Base-by-base conservation (phyloP, 768 basidiomycete genomes). In the Leccinum arenicola region DNA sequence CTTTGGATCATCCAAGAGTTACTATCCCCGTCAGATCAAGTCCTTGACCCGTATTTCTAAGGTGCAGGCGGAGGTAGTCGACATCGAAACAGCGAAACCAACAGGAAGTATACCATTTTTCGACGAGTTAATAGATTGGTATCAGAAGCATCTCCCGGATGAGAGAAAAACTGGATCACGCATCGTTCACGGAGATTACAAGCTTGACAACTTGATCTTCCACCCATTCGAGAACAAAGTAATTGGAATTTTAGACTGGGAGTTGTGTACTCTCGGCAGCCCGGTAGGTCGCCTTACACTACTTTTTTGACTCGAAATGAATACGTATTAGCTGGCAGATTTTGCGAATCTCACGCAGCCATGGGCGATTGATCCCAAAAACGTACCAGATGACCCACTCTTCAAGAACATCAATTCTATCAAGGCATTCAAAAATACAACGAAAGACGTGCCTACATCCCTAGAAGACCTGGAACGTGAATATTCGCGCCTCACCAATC, bases 111-210 rank as follows among this genome's bases (percentile, higher is more conserved):
- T 98, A 62, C 93, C 93, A 4, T 80, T 75, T 55, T 89, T 89
- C 71, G 76, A 84, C 50, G 85, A 88, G 63, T 73, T 97, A 66
- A 75, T 92, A 55, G 72, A 73, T 14, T 97, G 91, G 92, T 97
- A 94, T 73, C 74, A 77, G 60, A 71, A 74, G 29, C 82, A 91
- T 67, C 75, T 92, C 27, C 95, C 93, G 2, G 84, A 92, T 66
- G 93, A 95, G 74, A 76, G 70, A 61, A 85, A 85, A 70, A 82
- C 81, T 1, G 92, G 91, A 1, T 77, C 83, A 55, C 85, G 91
- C n/a, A 86, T 99, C 62, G 94, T 98, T 6, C 96, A 98, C 70
- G 96, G 96, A 27, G 96, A 99, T 73, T 98, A 92, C 72, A 99
- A 99, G 73, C 78, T 96, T n/a, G 96, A 99, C 74, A 99, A 99